These are phyloP conservation scores for Curvularia hawaiiensis DNA, from an alignment of 2,329 filamentous ascomycete species.

Conservation along the genomic window DNA sequence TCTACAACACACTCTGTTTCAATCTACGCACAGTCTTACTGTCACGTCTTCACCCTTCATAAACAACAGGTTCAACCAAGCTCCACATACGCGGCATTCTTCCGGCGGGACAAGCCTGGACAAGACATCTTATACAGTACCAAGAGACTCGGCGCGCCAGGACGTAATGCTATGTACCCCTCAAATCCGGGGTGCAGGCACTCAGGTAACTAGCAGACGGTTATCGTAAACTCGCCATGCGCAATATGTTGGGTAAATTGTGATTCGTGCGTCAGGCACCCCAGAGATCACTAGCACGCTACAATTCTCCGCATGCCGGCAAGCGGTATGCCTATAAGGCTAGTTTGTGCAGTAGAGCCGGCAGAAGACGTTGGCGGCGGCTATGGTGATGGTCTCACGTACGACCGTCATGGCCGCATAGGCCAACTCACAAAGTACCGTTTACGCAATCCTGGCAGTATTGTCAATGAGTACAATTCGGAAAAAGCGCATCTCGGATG, in stretches of 20 bases:
- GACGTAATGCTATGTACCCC: slow-evolving; percentile 7
- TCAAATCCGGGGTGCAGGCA: slow-evolving; percentile 25
- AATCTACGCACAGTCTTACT: not conserved
- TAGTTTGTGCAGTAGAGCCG: slow-evolving; percentile 1
- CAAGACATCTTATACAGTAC: slow-evolving; percentile 28
- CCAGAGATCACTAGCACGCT: slow-evolving; percentile 5
- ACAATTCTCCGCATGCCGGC: slow-evolving; percentile 15
- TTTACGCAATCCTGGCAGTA: slow-evolving; percentile 1
- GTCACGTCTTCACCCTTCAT: slow-evolving; percentile 5
- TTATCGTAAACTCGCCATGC: slow-evolving; percentile 2
- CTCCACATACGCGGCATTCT: slow-evolving; percentile 22
- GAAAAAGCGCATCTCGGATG: not conserved
- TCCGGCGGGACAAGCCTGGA: slow-evolving; percentile 35
- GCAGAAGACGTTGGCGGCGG: slow-evolving; percentile 9
- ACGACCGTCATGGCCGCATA: not conserved
- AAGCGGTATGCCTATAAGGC: slow-evolving; percentile 3
- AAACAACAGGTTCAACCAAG: slow-evolving; percentile 19
- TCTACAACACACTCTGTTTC: slow-evolving; percentile 1
- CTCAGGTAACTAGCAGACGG: slow-evolving; percentile 10
- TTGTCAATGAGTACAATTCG: not conserved
- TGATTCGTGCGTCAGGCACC: slow-evolving; percentile 14
- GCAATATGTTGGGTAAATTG: slow-evolving; percentile 21
- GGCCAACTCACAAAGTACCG: slow-evolving; percentile 1
- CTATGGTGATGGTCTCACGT: slow-evolving; percentile 3
- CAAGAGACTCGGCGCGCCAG: slow-evolving; percentile 23